These are phyloP conservation scores for Neocatenulostroma microsporum DNA, from an alignment of 2,329 filamentous ascomycete species.

Conservation along the genomic window DNA sequence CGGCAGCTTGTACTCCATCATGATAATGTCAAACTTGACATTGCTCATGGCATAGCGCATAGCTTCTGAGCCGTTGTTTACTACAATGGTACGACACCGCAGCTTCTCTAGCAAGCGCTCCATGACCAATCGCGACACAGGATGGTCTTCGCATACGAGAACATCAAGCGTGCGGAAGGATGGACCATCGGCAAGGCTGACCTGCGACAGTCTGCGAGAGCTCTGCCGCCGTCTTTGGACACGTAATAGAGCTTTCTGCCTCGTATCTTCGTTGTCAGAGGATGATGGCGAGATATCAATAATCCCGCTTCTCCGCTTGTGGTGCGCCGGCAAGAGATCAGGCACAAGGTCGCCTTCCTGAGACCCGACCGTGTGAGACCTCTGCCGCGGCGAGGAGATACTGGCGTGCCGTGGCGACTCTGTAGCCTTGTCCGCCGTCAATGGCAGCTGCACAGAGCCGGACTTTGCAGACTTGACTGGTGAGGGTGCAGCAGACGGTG, in stretches of 20 bases:
- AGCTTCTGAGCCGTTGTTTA: slow-evolving; percentile 82
- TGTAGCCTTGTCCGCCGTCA: slow-evolving; percentile 22
- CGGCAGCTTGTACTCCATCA: slow-evolving; percentile 93
- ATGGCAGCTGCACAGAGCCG: slow-evolving; percentile 42
- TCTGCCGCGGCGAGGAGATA: slow-evolving; percentile 53
- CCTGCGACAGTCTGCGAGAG: slow-evolving; percentile 86
- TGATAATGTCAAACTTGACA: slow-evolving; percentile 97
- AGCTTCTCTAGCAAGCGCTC: slow-evolving; percentile 94
- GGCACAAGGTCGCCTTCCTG: slow-evolving; percentile 68
- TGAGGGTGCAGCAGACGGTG: slow-evolving; percentile 47
- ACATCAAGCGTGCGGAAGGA: slow-evolving; percentile 87
- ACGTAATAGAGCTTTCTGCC: slow-evolving; percentile 80
- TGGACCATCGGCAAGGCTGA: slow-evolving; percentile 75
- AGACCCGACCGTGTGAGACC: slow-evolving; percentile 88
- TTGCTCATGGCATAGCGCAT: slow-evolving; percentile 91
- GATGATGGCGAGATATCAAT: slow-evolving; percentile 96
- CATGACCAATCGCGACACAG: slow-evolving; percentile 97
- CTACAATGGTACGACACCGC: slow-evolving; percentile 86
- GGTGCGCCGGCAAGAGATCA: slow-evolving; percentile 58
- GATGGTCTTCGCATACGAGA: slow-evolving; percentile 94
- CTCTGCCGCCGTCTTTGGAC: slow-evolving; percentile 93
- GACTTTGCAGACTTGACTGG: slow-evolving; percentile 43
- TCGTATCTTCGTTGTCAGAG: slow-evolving; percentile 92
- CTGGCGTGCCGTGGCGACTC: slow-evolving; percentile 18
- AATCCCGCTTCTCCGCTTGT: slow-evolving; percentile 87